phyloP scores from a whole-genome alignment of 202 grass and related monocot species.

The Cymbopogon flexuosus region DNA sequence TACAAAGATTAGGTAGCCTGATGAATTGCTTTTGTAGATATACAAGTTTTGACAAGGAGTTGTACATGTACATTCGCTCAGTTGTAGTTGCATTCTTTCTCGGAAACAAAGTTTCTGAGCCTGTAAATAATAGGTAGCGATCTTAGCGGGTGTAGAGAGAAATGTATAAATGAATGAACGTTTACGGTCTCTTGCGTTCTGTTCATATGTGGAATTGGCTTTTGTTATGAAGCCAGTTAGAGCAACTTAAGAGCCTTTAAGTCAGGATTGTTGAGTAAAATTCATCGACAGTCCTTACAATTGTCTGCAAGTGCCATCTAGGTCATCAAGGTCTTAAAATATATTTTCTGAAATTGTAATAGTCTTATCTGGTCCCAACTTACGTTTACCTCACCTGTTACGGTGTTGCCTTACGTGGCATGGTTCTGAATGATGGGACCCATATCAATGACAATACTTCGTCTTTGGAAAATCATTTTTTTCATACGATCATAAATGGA shows the following conservation, averaged over 20 bases:
- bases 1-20: slow-evolving; percentile 15
- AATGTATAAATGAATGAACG: slow-evolving; percentile 17
- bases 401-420: too few species aligned
- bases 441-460: too few species aligned
- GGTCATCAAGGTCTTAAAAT: too few species aligned
- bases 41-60: slow-evolving; percentile 31
- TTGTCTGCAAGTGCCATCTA: too few species aligned
- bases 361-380: too few species aligned
- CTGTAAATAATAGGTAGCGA: slow-evolving; percentile 68
- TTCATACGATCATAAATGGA: too few species aligned
- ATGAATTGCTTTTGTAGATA: slow-evolving; percentile 41
- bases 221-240: not conserved
- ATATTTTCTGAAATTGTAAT: not conserved
- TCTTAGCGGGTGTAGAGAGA: slow-evolving; percentile 34
- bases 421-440: too few species aligned
- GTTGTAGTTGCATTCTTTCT: slow-evolving; percentile 51
- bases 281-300: too few species aligned
- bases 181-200: not conserved
- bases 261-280: not conserved
- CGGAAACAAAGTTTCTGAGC: slow-evolving; percentile 51
- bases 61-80: slow-evolving; percentile 28
- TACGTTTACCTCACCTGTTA: too few species aligned
- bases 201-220: not conserved
- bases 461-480: too few species aligned
- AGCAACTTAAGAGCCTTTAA: not conserved